Evolutionary conservation across 1,284 basidiomycete genomes (phyloP), one percentile per base, ranked within the genome.

Genomic region (Ustilago curta): DNA sequence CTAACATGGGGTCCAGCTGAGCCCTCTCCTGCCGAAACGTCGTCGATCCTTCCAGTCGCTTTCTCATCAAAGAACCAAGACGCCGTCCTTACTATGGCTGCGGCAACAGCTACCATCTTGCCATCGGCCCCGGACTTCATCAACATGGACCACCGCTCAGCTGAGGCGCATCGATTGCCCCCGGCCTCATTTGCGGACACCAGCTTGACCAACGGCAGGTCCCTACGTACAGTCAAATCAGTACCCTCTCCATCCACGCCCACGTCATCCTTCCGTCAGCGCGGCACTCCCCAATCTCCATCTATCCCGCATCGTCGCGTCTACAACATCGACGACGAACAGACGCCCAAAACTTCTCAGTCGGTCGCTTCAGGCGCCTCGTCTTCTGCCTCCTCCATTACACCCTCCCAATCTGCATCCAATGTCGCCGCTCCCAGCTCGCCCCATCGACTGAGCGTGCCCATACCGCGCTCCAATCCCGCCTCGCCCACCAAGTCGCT

Each of bases 271-370:
- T 59, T 62, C 25, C 70, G 59, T 29, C 57, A 49, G 8, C 57
- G 60, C 37, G 53, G 32, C 3, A 27, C 60, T 7, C 57, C 29
- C 18, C 42, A 65, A 19, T 72, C 64, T 19, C 70, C 70, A 1
- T 60, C 63, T 0, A 72, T 72, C 25, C 70, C 70, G 29, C 37
- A 64, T 51, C 70, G 64, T 43, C 70, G 64, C 29, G 40, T 64
- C 42, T 69, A 73, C 70, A 65, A 73, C 54, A 60, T 68, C 29
- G 65, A 65, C 3, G 58, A 61, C 37, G 70, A 68, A 8, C 37
- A 57, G 6, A 35, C 39, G 2, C n/a, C 53, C 42, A 53, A 40
- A 42, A 27, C 48, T 29, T 37, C 63, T 39, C 16, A 27, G 3
- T 59, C 53, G 18, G 23, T 40, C 23, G 47, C 47, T 19, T 59